Evolutionary conservation across 108 stramenopile species (phyloP).

Genomic region (Chaetoceros muelleri): DNA sequence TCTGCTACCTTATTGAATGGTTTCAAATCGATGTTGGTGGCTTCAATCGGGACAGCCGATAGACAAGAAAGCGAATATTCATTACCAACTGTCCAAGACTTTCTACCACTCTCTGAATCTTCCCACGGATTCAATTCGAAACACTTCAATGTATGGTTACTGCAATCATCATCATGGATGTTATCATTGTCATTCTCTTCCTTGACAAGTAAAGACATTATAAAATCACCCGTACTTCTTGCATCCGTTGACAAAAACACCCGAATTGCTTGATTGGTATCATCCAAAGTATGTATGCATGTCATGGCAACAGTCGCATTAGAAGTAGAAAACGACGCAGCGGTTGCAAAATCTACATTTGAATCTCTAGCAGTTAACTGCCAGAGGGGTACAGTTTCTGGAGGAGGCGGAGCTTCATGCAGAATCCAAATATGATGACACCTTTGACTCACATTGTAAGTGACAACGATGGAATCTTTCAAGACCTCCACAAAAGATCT

Average conservation of each 20-base stretch:
- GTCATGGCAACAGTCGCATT: constrained; percentile 2
- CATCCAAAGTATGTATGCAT: neutral
- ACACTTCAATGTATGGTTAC: neutral
- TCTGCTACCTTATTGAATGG: neutral
- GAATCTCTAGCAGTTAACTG: constrained; percentile 17
- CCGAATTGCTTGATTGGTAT: constrained; percentile 2
- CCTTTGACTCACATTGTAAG: constrained; percentile 16
- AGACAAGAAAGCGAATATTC: neutral
- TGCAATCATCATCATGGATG: too few relatives aligned
- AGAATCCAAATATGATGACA: constrained; percentile 25
- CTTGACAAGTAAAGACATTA: neutral
- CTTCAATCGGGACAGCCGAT: neutral
- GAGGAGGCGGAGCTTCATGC: constrained; percentile 6
- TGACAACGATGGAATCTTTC: constrained; percentile 16
- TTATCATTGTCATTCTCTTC: neutral
- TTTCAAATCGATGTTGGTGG: neutral
- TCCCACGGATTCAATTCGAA: neutral
- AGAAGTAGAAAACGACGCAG: neutral
- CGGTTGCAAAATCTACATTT: constrained; percentile 1
- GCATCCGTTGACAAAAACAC: constrained; percentile 26
- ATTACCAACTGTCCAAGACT: neutral
- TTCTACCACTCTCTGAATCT: neutral
- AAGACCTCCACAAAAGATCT: constrained; percentile 13
- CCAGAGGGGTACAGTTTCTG: constrained; percentile 17
- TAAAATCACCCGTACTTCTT: constrained; percentile 19